Evolutionary conservation across 2,329 filamentous ascomycete species (phyloP).

Genomic region (Hymenoscyphus linearis): DNA sequence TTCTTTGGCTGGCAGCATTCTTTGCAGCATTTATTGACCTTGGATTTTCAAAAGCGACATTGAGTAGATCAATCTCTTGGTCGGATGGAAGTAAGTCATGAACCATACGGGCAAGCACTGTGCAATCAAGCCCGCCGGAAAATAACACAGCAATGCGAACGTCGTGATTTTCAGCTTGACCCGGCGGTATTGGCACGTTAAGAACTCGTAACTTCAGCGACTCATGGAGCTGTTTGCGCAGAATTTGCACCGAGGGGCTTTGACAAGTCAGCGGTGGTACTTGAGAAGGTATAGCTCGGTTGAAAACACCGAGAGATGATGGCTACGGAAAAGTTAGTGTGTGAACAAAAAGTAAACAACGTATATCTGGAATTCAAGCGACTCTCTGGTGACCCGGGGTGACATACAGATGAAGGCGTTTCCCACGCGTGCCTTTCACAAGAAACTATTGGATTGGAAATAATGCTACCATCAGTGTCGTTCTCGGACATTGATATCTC

Average conservation of each 20-base stretch:
- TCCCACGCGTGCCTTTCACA: slow-evolving; percentile 15
- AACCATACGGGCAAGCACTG: slow-evolving; percentile 72
- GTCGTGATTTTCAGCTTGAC: slow-evolving; percentile 29
- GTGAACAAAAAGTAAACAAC: background rate
- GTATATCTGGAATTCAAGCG: background rate
- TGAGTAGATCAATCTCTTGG: slow-evolving; percentile 79
- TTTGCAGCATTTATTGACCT: slow-evolving; percentile 56
- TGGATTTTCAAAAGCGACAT: slow-evolving; percentile 96
- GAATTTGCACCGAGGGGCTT: slow-evolving; percentile 46
- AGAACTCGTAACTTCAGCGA: slow-evolving; percentile 62
- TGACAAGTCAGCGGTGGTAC: slow-evolving; percentile 32
- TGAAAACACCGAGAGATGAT: slow-evolving; percentile 28
- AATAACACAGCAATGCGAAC: slow-evolving; percentile 75
- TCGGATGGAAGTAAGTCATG: slow-evolving; percentile 67
- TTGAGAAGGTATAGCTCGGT: slow-evolving; percentile 35
- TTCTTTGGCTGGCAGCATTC: slow-evolving; percentile 29
- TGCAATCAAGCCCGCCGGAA: slow-evolving; percentile 91
- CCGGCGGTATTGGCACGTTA: slow-evolving; percentile 56
- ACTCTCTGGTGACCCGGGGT: background rate
- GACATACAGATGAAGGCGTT: slow-evolving; percentile 8
- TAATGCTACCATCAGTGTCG: background rate
- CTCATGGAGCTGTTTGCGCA: slow-evolving; percentile 50
- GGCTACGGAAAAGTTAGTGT: slow-evolving; percentile 6
- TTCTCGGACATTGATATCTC: background rate
- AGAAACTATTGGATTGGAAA: slow-evolving; percentile 10